These are phyloP conservation scores for Aquilaria malaccensis DNA, from an alignment of 345 rosid genomes.

Conservation along the genomic window DNA sequence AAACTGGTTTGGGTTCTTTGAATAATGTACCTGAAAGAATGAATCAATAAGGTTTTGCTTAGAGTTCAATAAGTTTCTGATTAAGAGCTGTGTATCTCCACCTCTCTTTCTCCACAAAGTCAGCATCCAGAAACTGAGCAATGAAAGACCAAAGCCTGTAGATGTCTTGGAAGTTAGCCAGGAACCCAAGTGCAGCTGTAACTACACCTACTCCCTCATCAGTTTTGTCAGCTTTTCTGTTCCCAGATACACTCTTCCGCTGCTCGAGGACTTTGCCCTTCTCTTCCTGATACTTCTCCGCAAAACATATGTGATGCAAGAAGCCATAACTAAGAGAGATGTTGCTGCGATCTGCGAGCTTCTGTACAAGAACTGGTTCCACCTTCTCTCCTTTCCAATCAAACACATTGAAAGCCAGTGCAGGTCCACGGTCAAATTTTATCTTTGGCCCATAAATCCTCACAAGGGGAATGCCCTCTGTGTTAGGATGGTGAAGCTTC, in stretches of 20 bases:
- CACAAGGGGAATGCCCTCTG: constrained; percentile 38
- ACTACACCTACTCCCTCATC: constrained; percentile 53
- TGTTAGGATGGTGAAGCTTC: constrained; percentile 76
- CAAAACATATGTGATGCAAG: constrained; percentile 56
- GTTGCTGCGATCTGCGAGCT: constrained; percentile 71
- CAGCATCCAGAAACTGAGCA: constrained; percentile 85
- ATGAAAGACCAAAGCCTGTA: constrained; percentile 82
- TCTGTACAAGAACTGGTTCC: constrained; percentile 76
- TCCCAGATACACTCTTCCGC: constrained; percentile 18
- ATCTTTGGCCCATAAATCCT: constrained; percentile 84
- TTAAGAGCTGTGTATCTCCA: constrained; percentile 68
- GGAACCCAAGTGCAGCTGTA: constrained; percentile 72
- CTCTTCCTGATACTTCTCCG: constrained; percentile 47
- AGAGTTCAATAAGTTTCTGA: constrained; percentile 56
- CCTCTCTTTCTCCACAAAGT: constrained; percentile 77
- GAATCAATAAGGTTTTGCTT: constrained; percentile 11
- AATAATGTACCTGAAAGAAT: constrained; percentile 3
- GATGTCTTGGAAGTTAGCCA: constrained; percentile 69
- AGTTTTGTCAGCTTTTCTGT: constrained; percentile 30
- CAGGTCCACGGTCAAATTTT: constrained; percentile 78
- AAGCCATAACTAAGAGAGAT: constrained; percentile 68
- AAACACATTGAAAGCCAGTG: constrained; percentile 74
- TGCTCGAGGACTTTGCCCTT: constrained; percentile 45
- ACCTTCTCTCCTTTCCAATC: constrained; percentile 81
- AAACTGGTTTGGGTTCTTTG: constrained; percentile 1